These are phyloP conservation scores for Aspergillus chevalieri DNA, from an alignment of 2,329 filamentous ascomycete genomes.

Conservation along the genomic window DNA sequence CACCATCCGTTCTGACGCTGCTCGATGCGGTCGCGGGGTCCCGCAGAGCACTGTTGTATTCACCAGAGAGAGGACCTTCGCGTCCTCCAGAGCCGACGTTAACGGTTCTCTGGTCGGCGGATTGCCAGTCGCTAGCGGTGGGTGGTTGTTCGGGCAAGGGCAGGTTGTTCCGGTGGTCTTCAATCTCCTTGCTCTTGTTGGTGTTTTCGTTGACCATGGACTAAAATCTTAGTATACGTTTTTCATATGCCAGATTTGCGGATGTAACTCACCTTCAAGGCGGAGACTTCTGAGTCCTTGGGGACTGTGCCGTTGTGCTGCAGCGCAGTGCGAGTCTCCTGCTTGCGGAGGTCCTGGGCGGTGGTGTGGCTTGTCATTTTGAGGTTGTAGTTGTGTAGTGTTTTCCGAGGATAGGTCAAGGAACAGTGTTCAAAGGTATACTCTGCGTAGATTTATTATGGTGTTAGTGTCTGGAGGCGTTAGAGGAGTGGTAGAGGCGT, in stretches of 20 bases:
- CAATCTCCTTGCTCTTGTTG: conserved; percentile 59
- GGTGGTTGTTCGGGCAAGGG: conserved; percentile 74
- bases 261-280: conserved; percentile 39
- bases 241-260: background rate
- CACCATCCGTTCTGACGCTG: conserved; percentile 43
- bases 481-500: background rate
- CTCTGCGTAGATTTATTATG: background rate
- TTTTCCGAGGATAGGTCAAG: no score
- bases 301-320: conserved; percentile 38
- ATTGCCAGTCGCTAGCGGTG: conserved; percentile 71
- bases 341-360: conserved; percentile 45
- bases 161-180: conserved; percentile 64
- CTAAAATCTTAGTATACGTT: conserved; percentile 15
- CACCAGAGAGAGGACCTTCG: conserved; percentile 47
- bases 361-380: conserved; percentile 35
- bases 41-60: conserved; percentile 42
- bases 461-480: background rate
- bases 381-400: background rate
- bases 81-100: conserved; percentile 62
- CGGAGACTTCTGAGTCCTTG: conserved; percentile 39
- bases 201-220: conserved; percentile 36
- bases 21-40: conserved; percentile 55
- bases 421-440: background rate
- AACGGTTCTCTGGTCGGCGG: conserved; percentile 60
- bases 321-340: conserved; percentile 37